These are phyloP conservation scores for Strigomonas culicis DNA, from an alignment of 208 protist genomes.

Conservation along the genomic window DNA sequence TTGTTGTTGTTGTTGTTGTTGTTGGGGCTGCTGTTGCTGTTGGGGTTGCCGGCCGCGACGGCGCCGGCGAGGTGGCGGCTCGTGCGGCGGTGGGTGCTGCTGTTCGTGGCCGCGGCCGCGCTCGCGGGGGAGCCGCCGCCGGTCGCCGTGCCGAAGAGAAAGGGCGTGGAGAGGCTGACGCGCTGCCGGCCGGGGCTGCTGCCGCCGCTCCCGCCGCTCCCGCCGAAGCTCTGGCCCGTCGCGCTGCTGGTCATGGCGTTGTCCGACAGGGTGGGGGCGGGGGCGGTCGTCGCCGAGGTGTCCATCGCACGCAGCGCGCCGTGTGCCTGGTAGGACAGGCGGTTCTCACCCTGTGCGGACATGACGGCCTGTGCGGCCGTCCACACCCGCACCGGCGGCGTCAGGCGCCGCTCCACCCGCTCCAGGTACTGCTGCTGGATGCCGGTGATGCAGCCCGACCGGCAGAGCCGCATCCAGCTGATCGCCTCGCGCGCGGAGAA, in stretches of 20 bases:
- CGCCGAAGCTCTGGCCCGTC: not conserved
- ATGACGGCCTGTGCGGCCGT: slow-evolving; percentile 15
- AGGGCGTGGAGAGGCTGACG: not conserved
- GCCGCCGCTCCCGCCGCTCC: not conserved
- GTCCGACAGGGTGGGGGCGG: not conserved
- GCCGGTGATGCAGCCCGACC: slow-evolving; percentile 96
- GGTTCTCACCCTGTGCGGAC: not conserved
- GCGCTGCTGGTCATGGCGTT: not conserved
- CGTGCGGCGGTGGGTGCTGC: not conserved
- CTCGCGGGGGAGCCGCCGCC: slow-evolving; percentile 13
- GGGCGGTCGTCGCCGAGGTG: not conserved
- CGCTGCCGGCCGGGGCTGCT: not conserved
- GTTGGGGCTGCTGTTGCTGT: not conserved
- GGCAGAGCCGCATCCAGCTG: slow-evolving; percentile 92
- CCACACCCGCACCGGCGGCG: slow-evolving; percentile 22
- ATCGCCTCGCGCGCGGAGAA: slow-evolving; percentile 93
- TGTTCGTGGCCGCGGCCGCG: slow-evolving; percentile 9
- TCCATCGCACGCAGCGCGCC: slow-evolving; percentile 20
- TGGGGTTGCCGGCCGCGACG: not conserved
- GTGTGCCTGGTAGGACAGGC: slow-evolving; percentile 20
- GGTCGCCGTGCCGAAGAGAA: no score
- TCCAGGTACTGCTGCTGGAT: slow-evolving; percentile 95
- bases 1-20: slow-evolving; percentile 2
- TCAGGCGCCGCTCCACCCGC: slow-evolving; percentile 64
- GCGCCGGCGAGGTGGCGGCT: not conserved